Evolutionary conservation across 108 stramenopile genomes (phyloP), one percentile per base, ranked within the genome.

Genomic region (Epipyxis sp.): DNA sequence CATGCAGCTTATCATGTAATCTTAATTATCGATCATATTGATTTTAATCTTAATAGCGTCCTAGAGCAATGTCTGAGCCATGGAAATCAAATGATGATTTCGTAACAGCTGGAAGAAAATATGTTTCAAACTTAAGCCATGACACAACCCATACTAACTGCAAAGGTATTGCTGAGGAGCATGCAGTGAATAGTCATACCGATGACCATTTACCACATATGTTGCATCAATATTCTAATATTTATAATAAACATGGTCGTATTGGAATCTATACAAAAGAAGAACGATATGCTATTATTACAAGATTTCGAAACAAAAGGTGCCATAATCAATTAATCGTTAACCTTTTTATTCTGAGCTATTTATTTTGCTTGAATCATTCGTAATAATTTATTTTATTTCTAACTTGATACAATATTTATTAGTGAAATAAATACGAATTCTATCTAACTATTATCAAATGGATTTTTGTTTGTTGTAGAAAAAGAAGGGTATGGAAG

Each of bases 171-270:
- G 20, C 46, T 20, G 20, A 13, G 46, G 46, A 6, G 46, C 13
- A 6, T 20, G 46, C 46, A 20, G 46, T 20, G 46, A 20, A 6
- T 6, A 6, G 20, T 6, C 13, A 50, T 6, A 20, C 6, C 13
- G 46, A 50, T 6, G 72, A 16, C 72, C 16, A 16, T 20, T 54
- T 84, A 69, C 84, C 84, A 20, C 80, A 84, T 59, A 72, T 84
- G 80, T 74, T 85, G 20, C 69, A 68, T 41, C 82, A 85, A 80
- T 86, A 80, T 40, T 41, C 85, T 30, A 57, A 77, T 41, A 46
- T 86, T 77, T 96, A 95, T 88, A 95, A 94, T 88, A 93, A 90
- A 76, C 86, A 94, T 79, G 97, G 97, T 1, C 93, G 95, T 46
- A 92, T 96, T 59, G 97, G 97, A 67, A 94, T 97, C 59, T 98